phyloP scores from a whole-genome alignment of 2,329 filamentous ascomycete species.

The Claviceps arundinis region DNA sequence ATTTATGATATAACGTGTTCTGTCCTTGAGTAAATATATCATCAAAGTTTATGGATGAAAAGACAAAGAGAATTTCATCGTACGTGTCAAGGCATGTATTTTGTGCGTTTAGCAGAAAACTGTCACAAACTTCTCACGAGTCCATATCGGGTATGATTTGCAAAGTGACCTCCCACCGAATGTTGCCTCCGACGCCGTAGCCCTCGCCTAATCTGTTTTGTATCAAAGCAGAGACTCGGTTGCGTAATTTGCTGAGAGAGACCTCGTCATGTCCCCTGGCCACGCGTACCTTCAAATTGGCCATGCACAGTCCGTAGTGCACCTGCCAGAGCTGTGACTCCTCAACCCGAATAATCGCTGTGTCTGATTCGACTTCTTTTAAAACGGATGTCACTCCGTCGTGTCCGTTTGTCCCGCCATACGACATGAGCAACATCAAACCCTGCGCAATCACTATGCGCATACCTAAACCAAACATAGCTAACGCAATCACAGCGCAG shows the following conservation, averaged over 20 bases:
- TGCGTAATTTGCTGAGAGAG: conserved; percentile 57
- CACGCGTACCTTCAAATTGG: conserved; percentile 73
- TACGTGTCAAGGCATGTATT: neutral
- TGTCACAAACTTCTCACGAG: conserved; percentile 7
- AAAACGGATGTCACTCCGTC: conserved; percentile 58
- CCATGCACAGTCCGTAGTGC: conserved; percentile 93
- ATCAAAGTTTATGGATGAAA: neutral
- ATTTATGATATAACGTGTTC: too few species aligned
- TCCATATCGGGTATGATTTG: conserved; percentile 45
- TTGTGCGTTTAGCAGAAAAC: neutral
- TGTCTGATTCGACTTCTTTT: conserved; percentile 71
- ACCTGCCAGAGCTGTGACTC: conserved; percentile 98
- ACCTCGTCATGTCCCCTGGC: conserved; percentile 52
- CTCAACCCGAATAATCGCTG: conserved; percentile 62
- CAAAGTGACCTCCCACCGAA: conserved; percentile 87
- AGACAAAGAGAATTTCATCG: neutral
- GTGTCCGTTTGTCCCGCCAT: conserved; percentile 30
- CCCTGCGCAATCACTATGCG: conserved; percentile 77
- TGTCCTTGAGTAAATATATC: too few species aligned
- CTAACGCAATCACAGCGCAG: conserved; percentile 66
- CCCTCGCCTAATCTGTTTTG: conserved; percentile 78
- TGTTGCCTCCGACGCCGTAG: conserved; percentile 64
- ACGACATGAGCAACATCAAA: conserved; percentile 93
- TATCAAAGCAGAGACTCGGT: conserved; percentile 64
- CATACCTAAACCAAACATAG: conserved; percentile 80